phyloP scores from a whole-genome alignment of 2,329 filamentous ascomycete genomes.

The Claviceps lovelessii region DNA sequence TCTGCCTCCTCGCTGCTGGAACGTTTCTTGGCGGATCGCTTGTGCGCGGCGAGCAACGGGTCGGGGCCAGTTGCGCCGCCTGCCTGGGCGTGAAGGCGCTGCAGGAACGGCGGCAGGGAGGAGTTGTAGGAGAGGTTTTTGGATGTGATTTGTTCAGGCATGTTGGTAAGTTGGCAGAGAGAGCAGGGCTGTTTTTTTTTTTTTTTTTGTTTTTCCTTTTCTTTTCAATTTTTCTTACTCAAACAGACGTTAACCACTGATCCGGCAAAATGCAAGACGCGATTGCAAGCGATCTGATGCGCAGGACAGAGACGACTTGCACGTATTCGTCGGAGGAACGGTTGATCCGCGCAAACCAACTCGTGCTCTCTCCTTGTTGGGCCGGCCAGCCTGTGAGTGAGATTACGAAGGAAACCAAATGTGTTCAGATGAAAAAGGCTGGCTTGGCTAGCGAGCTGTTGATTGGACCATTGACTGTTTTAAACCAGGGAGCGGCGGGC shows the following conservation, averaged over 20 bases:
- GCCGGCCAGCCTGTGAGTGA: too few species aligned
- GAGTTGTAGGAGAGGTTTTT: slow-evolving; percentile 56
- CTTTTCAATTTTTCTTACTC: too few species aligned
- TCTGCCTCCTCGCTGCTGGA: slow-evolving; percentile 58
- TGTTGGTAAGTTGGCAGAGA: slow-evolving; percentile 12
- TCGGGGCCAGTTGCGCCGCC: slow-evolving; percentile 36
- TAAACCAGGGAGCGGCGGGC: not conserved
- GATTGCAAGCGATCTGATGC: too few species aligned
- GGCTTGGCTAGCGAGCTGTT: not conserved
- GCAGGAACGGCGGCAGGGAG: slow-evolving; percentile 46
- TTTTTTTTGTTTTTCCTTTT: not conserved
- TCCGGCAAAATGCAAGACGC: too few species aligned
- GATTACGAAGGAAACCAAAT: too few species aligned
- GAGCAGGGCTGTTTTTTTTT: too few species aligned
- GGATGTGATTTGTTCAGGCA: slow-evolving; percentile 49
- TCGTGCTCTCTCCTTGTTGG: too few species aligned
- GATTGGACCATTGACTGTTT: not conserved
- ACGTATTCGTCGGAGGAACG: too few species aligned
- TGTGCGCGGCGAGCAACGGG: slow-evolving; percentile 33
- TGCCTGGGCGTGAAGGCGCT: slow-evolving; percentile 38
- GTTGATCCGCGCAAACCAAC: too few species aligned
- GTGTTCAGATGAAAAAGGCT: too few species aligned
- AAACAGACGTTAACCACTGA: too few species aligned
- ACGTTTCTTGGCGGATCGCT: slow-evolving; percentile 37
- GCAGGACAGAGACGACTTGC: too few species aligned